A percentile compares a stretch with the other conserved stretches of the same genome.
phyloP scores from a whole-genome alignment of 2,329 filamentous ascomycete species.

The Zasmidium citrigriseum region DNA sequence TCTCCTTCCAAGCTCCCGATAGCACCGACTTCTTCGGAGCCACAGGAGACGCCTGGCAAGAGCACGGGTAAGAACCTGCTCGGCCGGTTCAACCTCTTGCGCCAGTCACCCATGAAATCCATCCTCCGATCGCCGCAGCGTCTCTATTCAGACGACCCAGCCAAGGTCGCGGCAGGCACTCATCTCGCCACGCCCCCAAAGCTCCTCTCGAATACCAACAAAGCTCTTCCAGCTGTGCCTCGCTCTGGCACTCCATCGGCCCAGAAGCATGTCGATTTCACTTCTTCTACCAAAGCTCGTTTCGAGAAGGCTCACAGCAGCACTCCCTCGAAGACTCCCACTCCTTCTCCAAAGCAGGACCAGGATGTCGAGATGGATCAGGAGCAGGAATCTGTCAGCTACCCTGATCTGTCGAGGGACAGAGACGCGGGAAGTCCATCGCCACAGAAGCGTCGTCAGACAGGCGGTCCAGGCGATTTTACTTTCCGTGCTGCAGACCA shows the following conservation, averaged over 20 bases:
- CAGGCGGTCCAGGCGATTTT: constrained; percentile 44
- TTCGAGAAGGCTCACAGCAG: constrained; percentile 30
- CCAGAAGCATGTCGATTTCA: constrained; percentile 81
- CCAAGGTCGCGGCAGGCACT: constrained; percentile 62
- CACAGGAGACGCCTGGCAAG: constrained; percentile 33
- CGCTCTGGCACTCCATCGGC: constrained; percentile 59
- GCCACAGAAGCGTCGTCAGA: constrained; percentile 38
- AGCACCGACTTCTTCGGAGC: constrained; percentile 1
- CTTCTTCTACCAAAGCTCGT: constrained; percentile 55
- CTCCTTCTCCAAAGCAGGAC: constrained; percentile 25
- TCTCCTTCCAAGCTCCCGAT: constrained; percentile 34
- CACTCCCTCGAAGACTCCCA: constrained; percentile 31
- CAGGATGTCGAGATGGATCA: constrained; percentile 5
- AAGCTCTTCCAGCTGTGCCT: constrained; percentile 39
- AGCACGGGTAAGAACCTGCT: constrained; percentile 37
- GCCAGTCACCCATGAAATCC: constrained; percentile 58
- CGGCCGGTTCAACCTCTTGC: constrained; percentile 50
- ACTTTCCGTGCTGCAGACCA: constrained; percentile 49
- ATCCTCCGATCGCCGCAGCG: constrained; percentile 63
- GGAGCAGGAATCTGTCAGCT: constrained; percentile 13
- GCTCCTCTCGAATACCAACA: constrained; percentile 18
- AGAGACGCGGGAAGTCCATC: constrained; percentile 30
- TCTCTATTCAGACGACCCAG: constrained; percentile 60
- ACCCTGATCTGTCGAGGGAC: constrained; percentile 16
- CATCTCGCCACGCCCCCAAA: constrained; percentile 51